Conservation (phyloP, 2,329 filamentous ascomycete genomes). For the Fusarium poae region DNA sequence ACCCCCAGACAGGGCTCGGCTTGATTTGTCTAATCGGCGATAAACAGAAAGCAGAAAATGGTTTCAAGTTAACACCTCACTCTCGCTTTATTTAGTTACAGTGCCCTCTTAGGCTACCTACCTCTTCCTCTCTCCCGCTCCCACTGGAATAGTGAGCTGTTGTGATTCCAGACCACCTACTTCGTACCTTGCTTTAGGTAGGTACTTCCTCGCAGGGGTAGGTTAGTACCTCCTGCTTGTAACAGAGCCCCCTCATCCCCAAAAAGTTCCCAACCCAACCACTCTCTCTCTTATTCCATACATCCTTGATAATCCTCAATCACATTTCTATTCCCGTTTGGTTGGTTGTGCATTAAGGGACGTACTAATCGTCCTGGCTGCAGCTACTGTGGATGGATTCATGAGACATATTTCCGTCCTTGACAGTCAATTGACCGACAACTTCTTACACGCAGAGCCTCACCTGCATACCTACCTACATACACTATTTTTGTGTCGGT, state of each 20-base stretch:
- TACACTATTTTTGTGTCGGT: slow-evolving; percentile 10
- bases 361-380: slow-evolving; percentile 31
- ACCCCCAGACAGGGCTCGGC: slow-evolving; percentile 27
- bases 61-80: slow-evolving; percentile 13
- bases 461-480: slow-evolving; percentile 11
- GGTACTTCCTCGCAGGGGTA: slow-evolving; percentile 26
- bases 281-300: slow-evolving; percentile 35
- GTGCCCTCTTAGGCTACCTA: too few species aligned
- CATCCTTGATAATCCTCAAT: slow-evolving; percentile 26
- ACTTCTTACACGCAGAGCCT: slow-evolving; percentile 29
- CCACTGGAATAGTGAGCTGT: slow-evolving; percentile 23
- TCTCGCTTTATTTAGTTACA: slow-evolving; percentile 4
- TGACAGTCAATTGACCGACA: slow-evolving; percentile 34
- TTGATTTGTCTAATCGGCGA: slow-evolving; percentile 29
- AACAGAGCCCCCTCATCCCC: slow-evolving; percentile 40
- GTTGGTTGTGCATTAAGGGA: slow-evolving; percentile 31
- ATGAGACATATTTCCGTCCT: slow-evolving; percentile 26
- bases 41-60: slow-evolving; percentile 16
- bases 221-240: slow-evolving; percentile 19
- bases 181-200: slow-evolving; percentile 8
- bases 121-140: slow-evolving; percentile 5
- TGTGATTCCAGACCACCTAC: slow-evolving; percentile 24
- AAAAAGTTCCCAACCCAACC: slow-evolving; percentile 25
- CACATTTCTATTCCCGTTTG: slow-evolving; percentile 29
- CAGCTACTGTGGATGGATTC: slow-evolving; percentile 38